Evolutionary conservation across 768 basidiomycete genomes (phyloP).

Genomic region (Hericium coralloides): DNA sequence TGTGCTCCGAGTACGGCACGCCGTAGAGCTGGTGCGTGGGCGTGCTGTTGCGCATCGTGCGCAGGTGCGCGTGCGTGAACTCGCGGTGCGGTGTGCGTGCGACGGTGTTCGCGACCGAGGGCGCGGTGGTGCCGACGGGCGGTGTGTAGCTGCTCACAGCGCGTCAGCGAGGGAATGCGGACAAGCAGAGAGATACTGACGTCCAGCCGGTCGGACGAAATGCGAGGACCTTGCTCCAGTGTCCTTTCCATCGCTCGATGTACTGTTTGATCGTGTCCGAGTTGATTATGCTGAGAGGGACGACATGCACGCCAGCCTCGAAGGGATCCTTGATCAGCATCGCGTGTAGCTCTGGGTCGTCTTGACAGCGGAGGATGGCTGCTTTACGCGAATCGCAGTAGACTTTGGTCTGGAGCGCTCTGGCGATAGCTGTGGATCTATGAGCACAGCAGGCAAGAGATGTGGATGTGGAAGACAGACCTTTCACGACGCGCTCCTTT

Average conservation of each 20-base stretch:
- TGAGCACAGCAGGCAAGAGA: not conserved
- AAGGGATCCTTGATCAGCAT: conserved; percentile 71
- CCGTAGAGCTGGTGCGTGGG: conserved; percentile 64
- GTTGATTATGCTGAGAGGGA: conserved; percentile 68
- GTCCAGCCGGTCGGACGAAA: conserved; percentile 97
- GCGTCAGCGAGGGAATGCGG: not conserved
- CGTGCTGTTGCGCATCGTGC: conserved; percentile 63
- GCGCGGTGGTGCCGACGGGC: conserved; percentile 50
- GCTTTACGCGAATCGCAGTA: conserved; percentile 86
- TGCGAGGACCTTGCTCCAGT: conserved; percentile 65
- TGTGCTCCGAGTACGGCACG: conserved; percentile 92
- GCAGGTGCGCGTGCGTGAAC: conserved; percentile 65
- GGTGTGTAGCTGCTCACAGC: conserved; percentile 47
- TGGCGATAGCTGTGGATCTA: conserved; percentile 65
- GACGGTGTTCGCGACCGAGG: conserved; percentile 63
- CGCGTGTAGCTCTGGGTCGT: conserved; percentile 71
- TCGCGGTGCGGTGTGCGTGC: conserved; percentile 51
- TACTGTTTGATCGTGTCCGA: conserved; percentile 75
- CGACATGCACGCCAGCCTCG: conserved; percentile 75
- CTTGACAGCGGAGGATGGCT: conserved; percentile 74
- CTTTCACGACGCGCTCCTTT: conserved; percentile 96
- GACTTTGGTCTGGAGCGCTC: conserved; percentile 70
- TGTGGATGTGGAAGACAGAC: conserved; percentile 25
- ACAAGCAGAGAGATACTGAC: conserved; percentile 35
- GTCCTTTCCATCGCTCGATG: conserved; percentile 61